Evolutionary conservation across 2,329 filamentous ascomycete genomes (phyloP).

Genomic region (Fusarium neocosmosporiellum): DNA sequence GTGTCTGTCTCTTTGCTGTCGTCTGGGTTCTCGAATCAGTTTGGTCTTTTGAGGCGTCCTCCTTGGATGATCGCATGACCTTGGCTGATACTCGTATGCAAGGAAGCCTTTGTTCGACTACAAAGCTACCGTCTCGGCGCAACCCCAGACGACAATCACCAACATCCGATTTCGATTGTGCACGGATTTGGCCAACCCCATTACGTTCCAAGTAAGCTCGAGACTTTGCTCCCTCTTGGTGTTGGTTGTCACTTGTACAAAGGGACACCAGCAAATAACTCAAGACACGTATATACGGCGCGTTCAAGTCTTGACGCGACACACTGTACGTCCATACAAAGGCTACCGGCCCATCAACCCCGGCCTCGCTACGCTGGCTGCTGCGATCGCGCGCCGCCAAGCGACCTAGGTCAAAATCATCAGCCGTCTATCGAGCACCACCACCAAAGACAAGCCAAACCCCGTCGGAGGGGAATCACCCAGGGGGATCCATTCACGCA

Average conservation of each 20-base stretch:
- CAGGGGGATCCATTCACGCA: slow-evolving; percentile 13
- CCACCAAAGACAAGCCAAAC: slow-evolving; percentile 9
- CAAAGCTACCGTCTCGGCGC: slow-evolving; percentile 13
- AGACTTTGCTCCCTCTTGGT: neutral
- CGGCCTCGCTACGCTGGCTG: slow-evolving; percentile 9
- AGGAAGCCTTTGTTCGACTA: neutral
- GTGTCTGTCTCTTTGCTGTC: neutral
- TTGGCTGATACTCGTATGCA: slow-evolving; percentile 14
- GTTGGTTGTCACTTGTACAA: neutral
- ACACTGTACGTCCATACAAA: neutral
- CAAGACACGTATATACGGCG: neutral
- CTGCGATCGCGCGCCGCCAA: slow-evolving; percentile 19
- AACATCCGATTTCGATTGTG: neutral
- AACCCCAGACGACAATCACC: neutral
- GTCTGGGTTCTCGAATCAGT: neutral
- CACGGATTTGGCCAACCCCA: neutral
- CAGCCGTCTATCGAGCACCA: slow-evolving; percentile 16
- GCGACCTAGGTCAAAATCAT: slow-evolving; percentile 3
- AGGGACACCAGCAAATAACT: slow-evolving; percentile 1
- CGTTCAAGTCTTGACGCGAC: slow-evolving; percentile 3
- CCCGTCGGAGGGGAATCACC: neutral
- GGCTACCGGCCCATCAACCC: slow-evolving; percentile 10
- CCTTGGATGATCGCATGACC: slow-evolving; percentile 7
- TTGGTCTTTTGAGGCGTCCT: neutral
- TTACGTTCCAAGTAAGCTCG: neutral